Base-by-base conservation (phyloP, 2,329 filamentous ascomycete species). In the Metarhizium anisopliae region DNA sequence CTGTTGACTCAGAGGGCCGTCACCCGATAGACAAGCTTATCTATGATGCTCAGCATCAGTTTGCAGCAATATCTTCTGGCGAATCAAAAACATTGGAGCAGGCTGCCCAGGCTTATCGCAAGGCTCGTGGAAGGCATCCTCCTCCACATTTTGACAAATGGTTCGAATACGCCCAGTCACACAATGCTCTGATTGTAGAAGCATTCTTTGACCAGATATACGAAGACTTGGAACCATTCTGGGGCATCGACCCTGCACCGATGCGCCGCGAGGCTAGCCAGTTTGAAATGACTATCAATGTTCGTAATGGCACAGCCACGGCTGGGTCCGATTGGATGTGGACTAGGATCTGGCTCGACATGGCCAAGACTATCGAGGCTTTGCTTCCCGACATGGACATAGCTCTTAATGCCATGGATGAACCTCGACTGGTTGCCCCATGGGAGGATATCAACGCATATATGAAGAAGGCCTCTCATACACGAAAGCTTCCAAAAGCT, bases 321-420 rank as follows among this genome's bases (percentile, higher is more conserved):
- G 72, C 79, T 1, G 68, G 65, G 25, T 81, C 74, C 64, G 77
- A 79, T 59, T 84, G 76, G 78, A 82, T 79, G 63, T 84, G 77
- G 79, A 81, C 77, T 3, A 68, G 75, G 61, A 77, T 83, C 57
- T 82, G 81, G 80, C 67, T 79, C 36, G 67, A 77, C 52, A 71
- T 83, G 70, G 72, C 81, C 61, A 70, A 75, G 56, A 74, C 75
- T 0, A 74, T 84, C n/a, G 74, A 79, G 59, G 69, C 78, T 43
- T 58, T 80, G 54, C 70, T 87, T 16, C 84, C 84, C 2, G 84
- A 88, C 62, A 83, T 88, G 79, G 84, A 87, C 58, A 76, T 87
- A 56, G 77, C 84, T 0, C 74, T 87, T 57, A 88, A 87, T 59
- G 74, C 79, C 36, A 82, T 87, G 77, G 85, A 88, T 61, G 84